These are phyloP conservation scores for Myxozyma udenii DNA, from an alignment of 805 yeast genomes.

Conservation along the genomic window DNA sequence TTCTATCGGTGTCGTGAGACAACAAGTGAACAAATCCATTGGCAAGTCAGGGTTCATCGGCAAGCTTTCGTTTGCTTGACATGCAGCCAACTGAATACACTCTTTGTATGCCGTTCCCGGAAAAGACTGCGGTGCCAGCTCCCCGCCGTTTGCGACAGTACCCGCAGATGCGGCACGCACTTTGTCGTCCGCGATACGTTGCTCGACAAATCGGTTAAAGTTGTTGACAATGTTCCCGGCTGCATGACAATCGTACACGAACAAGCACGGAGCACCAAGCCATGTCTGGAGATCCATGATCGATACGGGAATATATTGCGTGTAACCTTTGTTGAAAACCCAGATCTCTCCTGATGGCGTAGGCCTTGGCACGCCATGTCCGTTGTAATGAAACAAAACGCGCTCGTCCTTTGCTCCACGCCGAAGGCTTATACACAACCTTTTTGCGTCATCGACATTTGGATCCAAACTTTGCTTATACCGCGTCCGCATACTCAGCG, in stretches of 20 bases:
- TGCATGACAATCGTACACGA: conserved; percentile 88
- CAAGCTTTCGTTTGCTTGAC: conserved; percentile 75
- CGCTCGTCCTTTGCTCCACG: conserved; percentile 92
- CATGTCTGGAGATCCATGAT: conserved; percentile 93
- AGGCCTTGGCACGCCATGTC: conserved; percentile 98
- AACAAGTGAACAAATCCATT: conserved; percentile 92
- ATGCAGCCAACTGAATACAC: conserved; percentile 91
- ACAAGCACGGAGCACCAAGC: conserved; percentile 97
- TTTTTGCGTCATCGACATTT: conserved; percentile 88
- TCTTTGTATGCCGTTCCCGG: conserved; percentile 69
- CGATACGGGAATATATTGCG: conserved; percentile 95
- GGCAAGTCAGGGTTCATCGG: conserved; percentile 95
- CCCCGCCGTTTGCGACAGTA: background rate
- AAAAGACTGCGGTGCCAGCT: background rate
- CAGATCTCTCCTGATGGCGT: conserved; percentile 95
- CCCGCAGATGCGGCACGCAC: conserved; percentile 41
- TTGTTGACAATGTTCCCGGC: conserved; percentile 92
- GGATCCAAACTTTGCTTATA: conserved; percentile 92
- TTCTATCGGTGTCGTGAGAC: conserved; percentile 93
- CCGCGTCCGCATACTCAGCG: conserved; percentile 78
- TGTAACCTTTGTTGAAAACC: conserved; percentile 96
- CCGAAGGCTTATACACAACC: conserved; percentile 84
- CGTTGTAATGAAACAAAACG: conserved; percentile 89
- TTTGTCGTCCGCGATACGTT: conserved; percentile 78
- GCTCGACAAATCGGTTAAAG: conserved; percentile 84